Percentiles rank a stretch among this genome's conserved stretches.
Conservation (phyloP, 495 filamentous ascomycete species). For the Chlorociboria aeruginascens region DNA sequence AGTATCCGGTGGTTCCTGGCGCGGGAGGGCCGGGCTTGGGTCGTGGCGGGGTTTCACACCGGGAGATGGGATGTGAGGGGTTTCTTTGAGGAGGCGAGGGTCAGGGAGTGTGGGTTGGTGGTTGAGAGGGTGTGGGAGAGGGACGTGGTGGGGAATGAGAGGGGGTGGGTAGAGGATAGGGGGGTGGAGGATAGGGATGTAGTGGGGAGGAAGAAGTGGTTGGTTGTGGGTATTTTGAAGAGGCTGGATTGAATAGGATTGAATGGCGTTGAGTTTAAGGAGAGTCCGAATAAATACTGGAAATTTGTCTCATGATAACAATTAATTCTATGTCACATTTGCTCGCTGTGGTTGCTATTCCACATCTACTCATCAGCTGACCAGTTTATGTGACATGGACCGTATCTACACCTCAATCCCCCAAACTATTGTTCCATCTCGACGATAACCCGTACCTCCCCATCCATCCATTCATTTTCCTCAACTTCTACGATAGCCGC, state of each 20-base stretch:
- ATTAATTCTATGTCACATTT: too few relatives aligned
- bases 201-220: slow-evolving; percentile 60
- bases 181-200: slow-evolving; percentile 46
- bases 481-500: slow-evolving; percentile 30
- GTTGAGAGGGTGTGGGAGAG: slow-evolving; percentile 63
- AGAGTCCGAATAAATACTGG: neutral
- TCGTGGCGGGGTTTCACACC: slow-evolving; percentile 76
- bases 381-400: neutral
- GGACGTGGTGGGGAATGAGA: slow-evolving; percentile 53
- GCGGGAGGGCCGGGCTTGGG: slow-evolving; percentile 35
- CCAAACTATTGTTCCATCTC: slow-evolving; percentile 14
- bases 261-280: neutral
- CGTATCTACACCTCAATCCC: neutral
- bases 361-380: neutral
- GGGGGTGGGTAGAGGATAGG: slow-evolving; percentile 54
- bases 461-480: slow-evolving; percentile 42
- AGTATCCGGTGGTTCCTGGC: slow-evolving; percentile 66
- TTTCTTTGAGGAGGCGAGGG: slow-evolving; percentile 57
- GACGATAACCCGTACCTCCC: slow-evolving; percentile 33
- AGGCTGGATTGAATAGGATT: slow-evolving; percentile 6
- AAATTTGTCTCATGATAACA: too few relatives aligned
- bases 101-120: slow-evolving; percentile 44
- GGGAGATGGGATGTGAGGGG: slow-evolving; percentile 55
- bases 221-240: slow-evolving; percentile 57
- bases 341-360: too few relatives aligned